phyloP scores from a whole-genome alignment of 2,329 filamentous ascomycete genomes.

The Thermoascus crustaceus region DNA sequence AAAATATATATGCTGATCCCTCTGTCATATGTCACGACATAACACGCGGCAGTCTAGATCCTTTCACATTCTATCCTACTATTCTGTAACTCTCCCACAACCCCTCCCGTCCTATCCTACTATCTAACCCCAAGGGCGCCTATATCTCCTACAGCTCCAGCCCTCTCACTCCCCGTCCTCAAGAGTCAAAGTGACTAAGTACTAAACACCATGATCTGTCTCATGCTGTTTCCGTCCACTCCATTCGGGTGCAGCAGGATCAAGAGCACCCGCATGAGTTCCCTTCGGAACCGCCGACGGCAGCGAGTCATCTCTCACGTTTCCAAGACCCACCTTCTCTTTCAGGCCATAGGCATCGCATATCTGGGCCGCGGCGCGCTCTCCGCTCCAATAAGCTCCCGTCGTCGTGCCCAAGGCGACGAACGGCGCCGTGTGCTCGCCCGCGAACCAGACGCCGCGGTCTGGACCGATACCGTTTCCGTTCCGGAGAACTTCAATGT shows the following conservation, averaged over 20 bases:
- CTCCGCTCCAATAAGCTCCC: constrained; percentile 87
- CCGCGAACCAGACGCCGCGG: constrained; percentile 72
- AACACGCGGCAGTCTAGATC: too few relatives aligned
- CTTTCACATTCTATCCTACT: too few relatives aligned
- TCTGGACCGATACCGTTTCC: constrained; percentile 43
- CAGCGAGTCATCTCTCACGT: constrained; percentile 24
- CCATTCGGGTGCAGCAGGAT: neutral
- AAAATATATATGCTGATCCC: too few relatives aligned
- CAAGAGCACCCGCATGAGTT: neutral
- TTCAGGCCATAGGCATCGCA: constrained; percentile 21
- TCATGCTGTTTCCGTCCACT: too few relatives aligned
- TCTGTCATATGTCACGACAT: too few relatives aligned
- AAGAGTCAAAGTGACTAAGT: too few relatives aligned
- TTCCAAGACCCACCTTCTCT: constrained; percentile 14
- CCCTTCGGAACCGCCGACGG: constrained; percentile 15
- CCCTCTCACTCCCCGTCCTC: too few relatives aligned
- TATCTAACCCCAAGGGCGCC: too few relatives aligned
- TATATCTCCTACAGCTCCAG: too few relatives aligned
- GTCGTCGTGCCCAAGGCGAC: constrained; percentile 81
- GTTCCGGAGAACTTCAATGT: constrained; percentile 55
- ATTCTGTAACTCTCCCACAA: too few relatives aligned
- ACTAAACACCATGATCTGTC: too few relatives aligned
- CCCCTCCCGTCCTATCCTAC: too few relatives aligned
- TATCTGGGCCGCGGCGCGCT: constrained; percentile 59
- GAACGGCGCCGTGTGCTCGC: constrained; percentile 77